Evolutionary conservation across 345 rosid species (phyloP), one percentile per base, ranked within the genome.

Genomic region (Salix caprea): DNA sequence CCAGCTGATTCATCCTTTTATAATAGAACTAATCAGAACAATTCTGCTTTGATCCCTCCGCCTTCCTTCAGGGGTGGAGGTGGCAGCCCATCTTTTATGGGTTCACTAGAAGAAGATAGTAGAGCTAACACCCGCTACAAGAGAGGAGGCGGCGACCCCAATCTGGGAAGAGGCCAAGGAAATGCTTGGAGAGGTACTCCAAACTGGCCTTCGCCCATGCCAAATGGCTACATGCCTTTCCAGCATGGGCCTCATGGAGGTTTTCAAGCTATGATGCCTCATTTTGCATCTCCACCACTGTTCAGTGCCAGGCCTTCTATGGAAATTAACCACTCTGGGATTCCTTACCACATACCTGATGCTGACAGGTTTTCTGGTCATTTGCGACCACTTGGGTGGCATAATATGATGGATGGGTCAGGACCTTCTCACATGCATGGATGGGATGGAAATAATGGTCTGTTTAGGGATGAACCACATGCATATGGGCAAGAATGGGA

Each of bases 371-470:
- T 89, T 83, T 71, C 92, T 39, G 67, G 91, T 78, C 97, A 92
- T 89, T 42, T 96, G 82, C 97, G 96, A 42, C 96, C 98, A 60
- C 84, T 91, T 46, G 96, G 94, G 72, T 96, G 97, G 99, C 99
- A 87, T 87, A 91, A 89, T 84, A 91, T 91, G 88, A 89, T 92
- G 77, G 97, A 96, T 84, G 87, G 87, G 36, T 85, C 98, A 32
- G 95, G 89, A 9, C 89, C 92, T 72, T 77, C 98, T 79, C 94
- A 86, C 75, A 72, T 96, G 88, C 99, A 88, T 90, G 92, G 97
- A 58, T 91, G 97, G 94, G 97, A 96, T 82, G 94, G 93, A 80
- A 90, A 85, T 80, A 87, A 86, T 81, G 89, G 86, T 67, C 88
- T 83, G 64, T 88, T 85, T 80, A 91, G 98, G 90, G 98, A 92